A percentile compares a stretch with the other conserved stretches of the same genome.
Conservation (phyloP, 139 green algal species). For the Monoraphidium neglectum region DNA sequence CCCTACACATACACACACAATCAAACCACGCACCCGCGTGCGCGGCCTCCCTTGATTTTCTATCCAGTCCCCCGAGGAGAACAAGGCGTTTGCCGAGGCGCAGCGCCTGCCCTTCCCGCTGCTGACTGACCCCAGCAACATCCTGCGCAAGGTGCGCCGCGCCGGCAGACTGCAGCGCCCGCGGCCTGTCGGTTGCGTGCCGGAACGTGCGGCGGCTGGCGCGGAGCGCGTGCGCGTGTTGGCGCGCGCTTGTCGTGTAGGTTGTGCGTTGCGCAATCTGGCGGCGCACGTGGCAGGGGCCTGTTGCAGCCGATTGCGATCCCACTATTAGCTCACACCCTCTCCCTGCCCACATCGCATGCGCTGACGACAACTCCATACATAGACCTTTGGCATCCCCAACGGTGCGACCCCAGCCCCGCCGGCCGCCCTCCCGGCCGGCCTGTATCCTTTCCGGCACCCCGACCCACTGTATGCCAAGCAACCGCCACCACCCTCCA, state of each 20-base stretch:
- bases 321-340: neutral
- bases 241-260: neutral
- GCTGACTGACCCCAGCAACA: slow-evolving; percentile 48
- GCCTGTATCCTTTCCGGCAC: no score
- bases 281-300: neutral
- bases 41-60: no score
- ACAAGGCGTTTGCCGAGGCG: slow-evolving; percentile 54
- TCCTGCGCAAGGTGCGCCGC: slow-evolving; percentile 50
- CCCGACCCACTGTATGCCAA: no score
- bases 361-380: neutral
- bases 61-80: slow-evolving; percentile 52
- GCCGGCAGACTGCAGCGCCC: neutral
- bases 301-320: neutral
- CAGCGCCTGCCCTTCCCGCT: slow-evolving; percentile 57
- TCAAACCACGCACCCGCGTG: no score
- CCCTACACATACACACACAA: no score
- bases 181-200: neutral
- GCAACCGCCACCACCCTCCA: no score
- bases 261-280: neutral
- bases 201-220: neutral
- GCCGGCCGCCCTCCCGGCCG: no score
- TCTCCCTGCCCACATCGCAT: neutral
- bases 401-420: no score
- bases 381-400: slow-evolving; percentile 49
- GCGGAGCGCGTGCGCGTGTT: neutral